phyloP scores from a whole-genome alignment of 768 basidiomycete genomes.

The Hemileccinum impolitum region DNA sequence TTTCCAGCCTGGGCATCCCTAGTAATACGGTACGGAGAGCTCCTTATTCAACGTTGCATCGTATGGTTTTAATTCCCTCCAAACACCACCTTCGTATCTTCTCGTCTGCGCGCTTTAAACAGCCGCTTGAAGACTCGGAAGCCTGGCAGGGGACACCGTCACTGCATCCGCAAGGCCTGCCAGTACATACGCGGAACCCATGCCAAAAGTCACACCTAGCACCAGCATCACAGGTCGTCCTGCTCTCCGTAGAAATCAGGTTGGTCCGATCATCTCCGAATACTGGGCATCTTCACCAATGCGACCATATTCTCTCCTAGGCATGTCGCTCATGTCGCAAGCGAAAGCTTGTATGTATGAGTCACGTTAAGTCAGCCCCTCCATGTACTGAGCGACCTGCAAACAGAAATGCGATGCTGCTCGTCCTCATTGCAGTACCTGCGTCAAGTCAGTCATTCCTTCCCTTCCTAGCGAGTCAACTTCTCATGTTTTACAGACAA shows the following conservation, averaged over 20 bases:
- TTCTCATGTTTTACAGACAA: constrained; percentile 45
- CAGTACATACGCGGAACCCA: constrained; percentile 25
- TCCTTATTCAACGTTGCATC: neutral
- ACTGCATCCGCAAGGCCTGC: neutral
- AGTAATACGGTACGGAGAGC: neutral
- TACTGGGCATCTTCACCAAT: constrained; percentile 7
- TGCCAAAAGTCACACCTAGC: constrained; percentile 63
- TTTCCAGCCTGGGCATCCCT: neutral
- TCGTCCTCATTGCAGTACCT: constrained; percentile 82
- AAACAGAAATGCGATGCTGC: constrained; percentile 83
- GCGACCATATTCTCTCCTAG: constrained; percentile 32
- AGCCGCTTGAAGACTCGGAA: neutral
- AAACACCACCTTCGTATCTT: neutral
- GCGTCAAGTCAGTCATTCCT: constrained; percentile 62
- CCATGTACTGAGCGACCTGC: constrained; percentile 8
- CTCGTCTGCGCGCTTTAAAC: neutral
- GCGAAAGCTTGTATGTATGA: constrained; percentile 67
- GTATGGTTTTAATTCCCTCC: neutral
- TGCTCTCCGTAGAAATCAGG: constrained; percentile 79
- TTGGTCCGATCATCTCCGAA: constrained; percentile 20
- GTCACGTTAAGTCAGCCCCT: neutral
- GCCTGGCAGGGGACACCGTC: constrained; percentile 3
- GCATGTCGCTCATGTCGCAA: constrained; percentile 82
- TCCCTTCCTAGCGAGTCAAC: neutral
- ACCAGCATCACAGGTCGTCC: constrained; percentile 43